These are phyloP conservation scores for Lumnitzera racemosa DNA, from an alignment of 345 rosid species.

Conservation along the genomic window DNA sequence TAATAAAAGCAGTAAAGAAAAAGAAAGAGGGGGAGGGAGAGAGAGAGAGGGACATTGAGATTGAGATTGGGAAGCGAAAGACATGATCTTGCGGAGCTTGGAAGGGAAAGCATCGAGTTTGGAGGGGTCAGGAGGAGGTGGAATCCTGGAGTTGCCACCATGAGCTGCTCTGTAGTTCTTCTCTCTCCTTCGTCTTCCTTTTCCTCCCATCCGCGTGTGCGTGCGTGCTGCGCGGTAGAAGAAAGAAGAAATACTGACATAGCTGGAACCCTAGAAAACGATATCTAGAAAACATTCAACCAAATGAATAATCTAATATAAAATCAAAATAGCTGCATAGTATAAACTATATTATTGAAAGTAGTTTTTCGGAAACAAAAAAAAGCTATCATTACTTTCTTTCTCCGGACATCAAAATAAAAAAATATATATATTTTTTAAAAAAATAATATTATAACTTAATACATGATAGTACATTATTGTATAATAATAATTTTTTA, in stretches of 20 bases:
- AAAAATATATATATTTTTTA: no score
- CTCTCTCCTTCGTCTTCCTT: slow-evolving; percentile 76
- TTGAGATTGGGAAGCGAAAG: slow-evolving; percentile 33
- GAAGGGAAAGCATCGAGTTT: slow-evolving; percentile 65
- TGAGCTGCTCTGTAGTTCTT: slow-evolving; percentile 80
- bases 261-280: no score
- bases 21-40: not conserved
- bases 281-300: no score
- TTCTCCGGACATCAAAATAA: no score
- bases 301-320: no score
- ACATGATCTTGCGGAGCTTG: slow-evolving; percentile 71
- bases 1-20: not conserved
- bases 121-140: slow-evolving; percentile 79
- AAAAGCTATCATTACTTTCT: no score
- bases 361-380: no score
- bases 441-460: no score
- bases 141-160: slow-evolving; percentile 62
- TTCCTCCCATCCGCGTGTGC: slow-evolving; percentile 57
- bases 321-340: no score
- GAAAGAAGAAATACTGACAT: not conserved
- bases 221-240: not conserved
- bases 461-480: no score
- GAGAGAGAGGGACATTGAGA: slow-evolving; percentile 5
- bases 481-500: no score
- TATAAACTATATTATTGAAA: no score